Evolutionary conservation across 2,329 filamentous ascomycete species (phyloP), one percentile per base, ranked within the genome.

Genomic region (Apiospora marii): DNA sequence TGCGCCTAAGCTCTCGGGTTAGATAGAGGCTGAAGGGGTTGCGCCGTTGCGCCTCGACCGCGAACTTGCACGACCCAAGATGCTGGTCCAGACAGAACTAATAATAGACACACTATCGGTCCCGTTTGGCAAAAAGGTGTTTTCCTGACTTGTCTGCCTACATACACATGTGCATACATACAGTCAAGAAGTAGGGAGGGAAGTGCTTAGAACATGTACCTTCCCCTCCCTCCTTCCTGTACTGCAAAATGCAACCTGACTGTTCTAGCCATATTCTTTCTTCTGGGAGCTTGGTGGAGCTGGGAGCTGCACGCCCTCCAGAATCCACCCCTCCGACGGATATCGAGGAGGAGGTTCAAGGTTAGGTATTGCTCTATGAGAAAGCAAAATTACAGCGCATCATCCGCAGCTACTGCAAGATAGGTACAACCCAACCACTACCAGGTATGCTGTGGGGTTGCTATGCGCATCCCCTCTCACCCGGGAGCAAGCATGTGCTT

Each of bases 41-140:
- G 58, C 58, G 30, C 19, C 22, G 19, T 12, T 24, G n/a, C 34
- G 34, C 13, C 34, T 37, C 58, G 58, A 30, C 22, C 58, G 30
- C 41, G 58, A 64, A 64, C 24, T 24, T 51, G 49, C 49, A 12
- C n/a, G 53, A 34, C 27, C 53, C 49, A 51, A 51, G 24, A n/a
- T 24, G 49, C 49, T 61, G 53, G 34, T 64, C 58, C 41, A 41
- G 58, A 64, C 58, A 64, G 34, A 37, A 12, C 58, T 64, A 64
- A 64, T 64, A 64, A 64, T 64, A 64, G 58, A 64, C 58, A 64
- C n/a, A 22, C 19, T 64, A 41, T 24, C 34, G 34, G 30, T n/a
- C 58, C 58, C 34, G 34, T 64, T 64, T 4, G 19, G 51, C 41
- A 16, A 19, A 41, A 34, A 41, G 22, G 58, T 37, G 58, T 12